Conservation (phyloP, 257 asterid species). For the Rehmannia glutinosa region DNA sequence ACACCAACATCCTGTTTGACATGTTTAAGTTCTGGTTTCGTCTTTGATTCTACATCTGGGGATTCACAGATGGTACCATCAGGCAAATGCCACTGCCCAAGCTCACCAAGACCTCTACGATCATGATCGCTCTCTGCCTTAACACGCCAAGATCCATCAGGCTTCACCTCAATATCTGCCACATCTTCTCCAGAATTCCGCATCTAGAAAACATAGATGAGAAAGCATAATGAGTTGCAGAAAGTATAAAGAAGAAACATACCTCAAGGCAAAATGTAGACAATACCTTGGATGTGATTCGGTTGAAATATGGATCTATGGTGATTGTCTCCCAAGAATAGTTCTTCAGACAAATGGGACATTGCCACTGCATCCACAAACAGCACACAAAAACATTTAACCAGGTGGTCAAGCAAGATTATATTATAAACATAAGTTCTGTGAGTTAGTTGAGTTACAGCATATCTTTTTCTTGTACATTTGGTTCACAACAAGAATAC, state of each 20-base stretch:
- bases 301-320: conserved; percentile 87
- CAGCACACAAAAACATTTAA: conserved; percentile 10
- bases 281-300: conserved; percentile 71
- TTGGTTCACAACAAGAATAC: background rate
- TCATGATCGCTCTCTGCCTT: conserved; percentile 59
- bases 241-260: conserved; percentile 5
- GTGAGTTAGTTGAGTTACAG: background rate
- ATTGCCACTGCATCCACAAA: conserved; percentile 89
- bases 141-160: conserved; percentile 99
- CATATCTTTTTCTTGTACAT: background rate
- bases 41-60: conserved; percentile 58
- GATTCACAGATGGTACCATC: conserved; percentile 64
- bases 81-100: conserved; percentile 88
- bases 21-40: conserved; percentile 52
- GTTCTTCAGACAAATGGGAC: conserved; percentile 95
- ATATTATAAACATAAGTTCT: background rate
- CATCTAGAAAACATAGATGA: conserved; percentile 40
- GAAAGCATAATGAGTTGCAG: conserved; percentile 10
- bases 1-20: conserved; percentile 72
- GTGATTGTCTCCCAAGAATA: conserved; percentile 78
- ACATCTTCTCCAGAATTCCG: conserved; percentile 74
- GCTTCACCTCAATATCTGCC: conserved; percentile 93
- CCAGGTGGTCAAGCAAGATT: conserved; percentile 1
- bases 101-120: conserved; percentile 68
- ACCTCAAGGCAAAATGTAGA: background rate